phyloP scores from a whole-genome alignment of 2,329 filamentous ascomycete species.

The Sporothrix euskadiensis region DNA sequence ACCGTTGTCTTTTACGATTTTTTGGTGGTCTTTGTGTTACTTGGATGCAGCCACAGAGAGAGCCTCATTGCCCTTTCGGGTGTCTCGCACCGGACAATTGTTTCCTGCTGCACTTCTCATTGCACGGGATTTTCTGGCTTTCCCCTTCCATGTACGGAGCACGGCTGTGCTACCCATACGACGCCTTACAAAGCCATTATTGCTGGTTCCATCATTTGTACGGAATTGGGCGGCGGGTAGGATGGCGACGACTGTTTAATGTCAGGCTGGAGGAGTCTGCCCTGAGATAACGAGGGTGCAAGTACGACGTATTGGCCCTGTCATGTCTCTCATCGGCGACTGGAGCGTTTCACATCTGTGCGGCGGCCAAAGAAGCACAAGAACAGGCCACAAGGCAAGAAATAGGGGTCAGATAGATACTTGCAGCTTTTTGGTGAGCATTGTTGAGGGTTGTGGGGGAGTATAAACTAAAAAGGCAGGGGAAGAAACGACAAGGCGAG shows the following conservation, averaged over 20 bases:
- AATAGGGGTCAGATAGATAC: background rate
- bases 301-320: background rate
- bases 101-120: constrained; percentile 1
- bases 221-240: background rate
- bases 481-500: background rate
- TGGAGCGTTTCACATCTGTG: constrained; percentile 10
- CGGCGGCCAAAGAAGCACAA: background rate
- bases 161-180: background rate
- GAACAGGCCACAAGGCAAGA: background rate
- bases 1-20: background rate
- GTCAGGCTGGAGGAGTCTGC: background rate
- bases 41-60: background rate
- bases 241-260: background rate
- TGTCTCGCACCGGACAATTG: constrained; percentile 1
- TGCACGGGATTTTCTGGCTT: background rate
- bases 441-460: background rate
- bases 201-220: background rate
- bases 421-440: background rate
- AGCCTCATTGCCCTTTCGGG: background rate
- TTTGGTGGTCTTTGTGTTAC: background rate
- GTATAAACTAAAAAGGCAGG: background rate
- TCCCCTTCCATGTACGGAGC: background rate
- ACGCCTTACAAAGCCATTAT: background rate
- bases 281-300: background rate
- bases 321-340: constrained; percentile 10